Evolutionary conservation across 73 alveolate genomes (phyloP), one percentile per base, ranked within the genome.

Genomic region (Paramecium sexaurelia): DNA sequence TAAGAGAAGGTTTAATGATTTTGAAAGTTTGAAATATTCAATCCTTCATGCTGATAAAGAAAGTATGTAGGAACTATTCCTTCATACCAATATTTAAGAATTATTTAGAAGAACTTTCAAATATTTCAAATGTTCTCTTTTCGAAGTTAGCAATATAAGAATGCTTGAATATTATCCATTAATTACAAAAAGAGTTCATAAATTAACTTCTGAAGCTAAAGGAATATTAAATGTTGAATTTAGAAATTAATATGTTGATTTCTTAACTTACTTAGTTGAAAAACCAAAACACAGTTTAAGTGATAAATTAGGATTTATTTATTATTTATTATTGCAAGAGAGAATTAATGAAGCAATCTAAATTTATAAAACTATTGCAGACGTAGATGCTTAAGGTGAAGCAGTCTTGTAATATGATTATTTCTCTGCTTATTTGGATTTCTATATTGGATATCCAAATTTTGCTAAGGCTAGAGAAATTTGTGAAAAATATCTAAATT

Each of bases 181-280:
- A 75, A 92, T 96, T 13, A 97, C 97, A 57, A 95, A 98, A 26
- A 93, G 99, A 95, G 99, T 94, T 41, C 99, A 97, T 85, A 95
- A 93, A 57, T 95, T 96, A 10, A 98, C 98, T 20, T 27, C 75
- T 22, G 92, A 92, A 41, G 87, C 87, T 86, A 86, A 68, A 35
- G 88, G 92, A 68, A 90, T 92, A 32, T 36, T 55, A 47, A 92
- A 92, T 40, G 35, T 32, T 5, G 67, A 91, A 71, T 89, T 92
- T 36, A 92, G 68, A 75, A 29, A 75, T 37, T 55, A 71, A 55
- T 92, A 92, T 55, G 24, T 33, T 20, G 68, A 55, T 10, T 92
- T 89, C 82, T 56, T 92, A 40, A 36, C 37, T 22, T 73, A 90
- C 2, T 55, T 92, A 15, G 29, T 55, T 55, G 39, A 91, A 8